phyloP scores from a whole-genome alignment of 192 early-diverging fungal genomes.

The Podila minutissima region DNA sequence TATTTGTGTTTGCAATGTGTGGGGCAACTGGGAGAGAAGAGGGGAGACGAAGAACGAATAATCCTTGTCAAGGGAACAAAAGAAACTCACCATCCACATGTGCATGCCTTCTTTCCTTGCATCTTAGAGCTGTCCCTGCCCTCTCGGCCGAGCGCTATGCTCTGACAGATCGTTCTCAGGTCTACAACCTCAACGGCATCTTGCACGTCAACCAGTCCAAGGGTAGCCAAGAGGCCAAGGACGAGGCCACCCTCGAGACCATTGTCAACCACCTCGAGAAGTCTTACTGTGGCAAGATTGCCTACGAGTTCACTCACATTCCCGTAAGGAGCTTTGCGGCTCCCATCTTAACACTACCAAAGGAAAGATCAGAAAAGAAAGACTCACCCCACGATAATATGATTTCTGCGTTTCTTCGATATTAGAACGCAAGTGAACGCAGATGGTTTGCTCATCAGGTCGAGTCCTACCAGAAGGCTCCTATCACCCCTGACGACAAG shows the following conservation, averaged over 20 bases:
- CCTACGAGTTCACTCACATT: conserved; percentile 96
- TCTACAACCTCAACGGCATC: conserved; percentile 79
- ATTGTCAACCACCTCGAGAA: conserved; percentile 78
- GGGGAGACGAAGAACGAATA: neutral
- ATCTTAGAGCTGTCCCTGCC: conserved; percentile 63
- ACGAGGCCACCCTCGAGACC: conserved; percentile 69
- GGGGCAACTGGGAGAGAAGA: no score
- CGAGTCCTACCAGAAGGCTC: conserved; percentile 76
- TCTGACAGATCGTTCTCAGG: conserved; percentile 62
- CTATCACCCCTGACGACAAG: conserved; percentile 69
- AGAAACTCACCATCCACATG: neutral
- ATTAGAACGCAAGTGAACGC: conserved; percentile 79
- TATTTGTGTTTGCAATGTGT: no score
- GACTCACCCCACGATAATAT: neutral
- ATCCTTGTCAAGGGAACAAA: neutral
- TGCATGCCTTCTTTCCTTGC: neutral
- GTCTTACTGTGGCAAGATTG: conserved; percentile 84
- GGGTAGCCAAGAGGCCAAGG: conserved; percentile 53
- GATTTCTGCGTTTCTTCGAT: neutral
- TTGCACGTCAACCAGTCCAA: conserved; percentile 70
- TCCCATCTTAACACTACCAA: neutral
- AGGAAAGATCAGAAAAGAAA: neutral
- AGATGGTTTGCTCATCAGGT: conserved; percentile 90
- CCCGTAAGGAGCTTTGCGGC: conserved; percentile 60
- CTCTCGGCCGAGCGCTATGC: conserved; percentile 90